These are phyloP conservation scores for Mycogone perniciosa DNA, from an alignment of 2,329 filamentous ascomycete species.

Conservation along the genomic window DNA sequence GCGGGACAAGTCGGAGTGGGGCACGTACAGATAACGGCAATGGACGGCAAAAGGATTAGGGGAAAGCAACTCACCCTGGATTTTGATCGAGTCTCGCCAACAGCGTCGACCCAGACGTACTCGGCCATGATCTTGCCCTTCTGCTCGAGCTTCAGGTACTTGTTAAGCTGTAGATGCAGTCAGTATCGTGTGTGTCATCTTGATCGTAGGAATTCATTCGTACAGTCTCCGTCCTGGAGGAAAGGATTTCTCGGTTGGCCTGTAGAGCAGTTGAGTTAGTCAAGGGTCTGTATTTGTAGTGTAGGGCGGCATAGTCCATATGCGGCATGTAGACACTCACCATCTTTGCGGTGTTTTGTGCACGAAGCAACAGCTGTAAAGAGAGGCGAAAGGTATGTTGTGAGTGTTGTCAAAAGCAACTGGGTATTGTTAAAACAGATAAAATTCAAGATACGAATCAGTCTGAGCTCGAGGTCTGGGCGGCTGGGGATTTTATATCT, in stretches of 20 bases:
- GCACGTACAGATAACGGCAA: neutral
- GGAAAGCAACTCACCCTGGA: slow-evolving; percentile 67
- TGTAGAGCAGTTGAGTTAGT: slow-evolving; percentile 7
- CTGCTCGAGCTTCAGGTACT: slow-evolving; percentile 88
- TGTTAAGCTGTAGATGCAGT: slow-evolving; percentile 60
- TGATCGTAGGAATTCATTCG: slow-evolving; percentile 11
- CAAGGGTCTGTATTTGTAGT: neutral
- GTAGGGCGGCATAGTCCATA: no score
- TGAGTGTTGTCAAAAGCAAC: no score
- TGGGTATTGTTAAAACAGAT: no score
- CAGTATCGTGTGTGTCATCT: slow-evolving; percentile 2
- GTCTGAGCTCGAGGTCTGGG: no score
- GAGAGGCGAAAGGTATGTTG: no score
- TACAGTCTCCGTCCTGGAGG: slow-evolving; percentile 31
- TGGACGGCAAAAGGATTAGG: neutral
- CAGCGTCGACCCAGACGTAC: slow-evolving; percentile 92
- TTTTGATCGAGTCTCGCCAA: slow-evolving; percentile 84
- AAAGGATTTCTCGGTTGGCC: slow-evolving; percentile 24
- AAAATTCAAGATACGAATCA: no score
- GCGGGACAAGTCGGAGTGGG: neutral
- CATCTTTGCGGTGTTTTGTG: no score
- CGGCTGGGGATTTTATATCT: no score
- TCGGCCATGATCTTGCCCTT: slow-evolving; percentile 85
- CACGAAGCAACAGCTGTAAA: no score
- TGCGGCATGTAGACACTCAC: no score